These are phyloP conservation scores for Ascocoryne sarcoides DNA, from an alignment of 2,329 filamentous ascomycete species.

Conservation along the genomic window DNA sequence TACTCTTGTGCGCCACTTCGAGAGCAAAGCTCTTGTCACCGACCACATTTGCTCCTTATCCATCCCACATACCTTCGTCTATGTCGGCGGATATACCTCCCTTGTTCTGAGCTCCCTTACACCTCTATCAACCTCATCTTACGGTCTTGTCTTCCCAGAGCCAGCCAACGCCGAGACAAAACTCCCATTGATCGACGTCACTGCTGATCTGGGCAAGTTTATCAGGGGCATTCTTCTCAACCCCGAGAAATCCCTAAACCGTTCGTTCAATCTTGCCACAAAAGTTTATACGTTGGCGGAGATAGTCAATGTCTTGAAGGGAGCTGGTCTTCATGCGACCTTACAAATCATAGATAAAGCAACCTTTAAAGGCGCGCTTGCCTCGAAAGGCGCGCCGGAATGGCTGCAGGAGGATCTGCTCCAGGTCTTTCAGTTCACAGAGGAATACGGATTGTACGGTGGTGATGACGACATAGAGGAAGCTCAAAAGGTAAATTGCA, in stretches of 20 bases:
- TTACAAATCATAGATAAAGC: background rate
- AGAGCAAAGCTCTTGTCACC: background rate
- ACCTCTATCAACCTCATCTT: background rate
- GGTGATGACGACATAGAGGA: background rate
- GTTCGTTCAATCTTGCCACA: background rate
- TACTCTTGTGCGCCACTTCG: background rate
- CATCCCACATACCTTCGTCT: background rate
- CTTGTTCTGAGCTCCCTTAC: background rate
- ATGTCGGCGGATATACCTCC: background rate
- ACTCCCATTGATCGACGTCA: background rate
- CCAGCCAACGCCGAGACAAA: background rate
- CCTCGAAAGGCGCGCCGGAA: background rate
- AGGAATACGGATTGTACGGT: background rate
- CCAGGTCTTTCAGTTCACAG: background rate
- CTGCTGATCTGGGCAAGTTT: background rate
- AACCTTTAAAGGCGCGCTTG: background rate
- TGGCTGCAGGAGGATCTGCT: background rate
- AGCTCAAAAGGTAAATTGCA: background rate
- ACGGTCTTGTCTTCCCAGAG: background rate
- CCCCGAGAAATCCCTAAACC: background rate
- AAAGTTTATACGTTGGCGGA: background rate
- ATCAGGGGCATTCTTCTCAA: background rate
- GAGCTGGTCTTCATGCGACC: background rate
- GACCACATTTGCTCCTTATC: background rate
- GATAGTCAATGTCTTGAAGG: background rate